Conservation (phyloP, 345 rosid genomes). For the Syzygium grande region DNA sequence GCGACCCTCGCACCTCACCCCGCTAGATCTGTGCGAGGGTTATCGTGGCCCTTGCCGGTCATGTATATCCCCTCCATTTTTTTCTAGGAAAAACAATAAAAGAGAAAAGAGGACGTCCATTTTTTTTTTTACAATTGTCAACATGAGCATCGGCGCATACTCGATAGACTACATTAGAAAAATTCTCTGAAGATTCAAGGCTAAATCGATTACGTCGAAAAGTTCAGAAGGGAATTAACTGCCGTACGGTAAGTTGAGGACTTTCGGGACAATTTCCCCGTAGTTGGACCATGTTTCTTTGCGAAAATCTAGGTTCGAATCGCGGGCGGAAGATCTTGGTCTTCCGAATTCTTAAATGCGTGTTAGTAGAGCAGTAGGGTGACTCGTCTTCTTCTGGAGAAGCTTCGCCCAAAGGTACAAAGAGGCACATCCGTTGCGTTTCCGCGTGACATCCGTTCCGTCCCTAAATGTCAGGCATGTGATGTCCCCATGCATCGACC, state of each 20-base stretch:
- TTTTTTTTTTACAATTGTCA: background rate
- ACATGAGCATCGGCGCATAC: rapidly evolving
- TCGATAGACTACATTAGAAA: rapidly evolving
- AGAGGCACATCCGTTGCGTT: background rate
- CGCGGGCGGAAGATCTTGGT: background rate
- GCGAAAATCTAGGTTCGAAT: background rate
- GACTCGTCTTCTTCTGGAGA: background rate
- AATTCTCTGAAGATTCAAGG: rapidly evolving
- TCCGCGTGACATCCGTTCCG: background rate
- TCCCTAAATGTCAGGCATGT: background rate
- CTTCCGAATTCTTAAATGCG: background rate
- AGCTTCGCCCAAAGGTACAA: background rate
- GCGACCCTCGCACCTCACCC: background rate
- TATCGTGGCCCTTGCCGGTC: background rate
- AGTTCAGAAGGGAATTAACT: rapidly evolving
- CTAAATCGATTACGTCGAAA: rapidly evolving
- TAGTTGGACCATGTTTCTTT: background rate
- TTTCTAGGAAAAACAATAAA: rapidly evolving
- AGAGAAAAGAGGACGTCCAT: background rate
- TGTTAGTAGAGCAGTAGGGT: background rate
- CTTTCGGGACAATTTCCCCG: background rate
- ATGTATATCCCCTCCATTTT: background rate
- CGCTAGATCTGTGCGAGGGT: background rate
- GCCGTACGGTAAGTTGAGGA: background rate
- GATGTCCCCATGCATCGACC: background rate